Base-by-base conservation (phyloP, 1,284 basidiomycete species). In the Boletus smithii region DNA sequence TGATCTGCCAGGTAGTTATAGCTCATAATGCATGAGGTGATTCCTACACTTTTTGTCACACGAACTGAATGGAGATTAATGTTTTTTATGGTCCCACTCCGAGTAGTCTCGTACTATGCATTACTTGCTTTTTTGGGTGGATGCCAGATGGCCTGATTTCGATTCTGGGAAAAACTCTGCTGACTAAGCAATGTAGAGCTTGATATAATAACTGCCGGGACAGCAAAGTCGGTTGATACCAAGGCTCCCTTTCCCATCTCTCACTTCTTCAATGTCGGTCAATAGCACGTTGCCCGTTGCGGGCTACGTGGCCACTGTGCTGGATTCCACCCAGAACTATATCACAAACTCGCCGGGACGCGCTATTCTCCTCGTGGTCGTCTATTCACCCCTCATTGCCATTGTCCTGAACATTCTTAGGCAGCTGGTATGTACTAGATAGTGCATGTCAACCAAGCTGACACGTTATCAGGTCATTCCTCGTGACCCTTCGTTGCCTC, bases 371-470 rank as follows among this genome's bases (percentile, higher is more conserved):
- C 43, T 65, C n/a, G 23, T 38, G 1, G 5, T 68, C 8, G 18
- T 65, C 23, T 69, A 54, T 53, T 63, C 74, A 30, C 77, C 77
- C 3, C 13, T 78, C 48, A 49, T 76, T 44, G 71, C 65, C 43
- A 73, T 87, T 33, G 63, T 72, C 4, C 56, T 86, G 44, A 86
- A 89, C 57, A 74, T 86, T 35, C 65, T 81, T 10, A 67, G 70
- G 47, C 85, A 87, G 63, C 60, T 85, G 46, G 83, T 85, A 55
- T 48, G 79, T 67, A 26, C 37, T 20, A 22, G 17, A 9, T 22
- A 5, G 20, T 16, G 2, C 10, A 30, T 35, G 5, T 22, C 39
- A 27, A 34, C 22, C 32, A 31, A n/a, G 29, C 31, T 55, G 16
- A 57, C 31, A 20, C 7, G 23, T 31, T n/a, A 9, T 4, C 13